Base-by-base conservation (phyloP, 257 asterid genomes). In the Agastache rugosa region DNA sequence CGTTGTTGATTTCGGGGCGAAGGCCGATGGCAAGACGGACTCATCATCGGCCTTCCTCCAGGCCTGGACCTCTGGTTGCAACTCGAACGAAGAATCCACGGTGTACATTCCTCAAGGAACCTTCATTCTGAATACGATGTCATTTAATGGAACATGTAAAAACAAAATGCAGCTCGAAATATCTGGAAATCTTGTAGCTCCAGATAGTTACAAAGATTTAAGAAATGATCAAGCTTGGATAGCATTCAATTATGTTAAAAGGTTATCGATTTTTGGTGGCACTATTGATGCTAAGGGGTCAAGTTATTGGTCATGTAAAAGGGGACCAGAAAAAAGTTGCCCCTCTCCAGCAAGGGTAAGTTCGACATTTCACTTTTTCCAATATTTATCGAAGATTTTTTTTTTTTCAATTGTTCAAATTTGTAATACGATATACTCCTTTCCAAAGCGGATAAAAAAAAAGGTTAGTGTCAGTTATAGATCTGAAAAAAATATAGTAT, bases 281-380 rank as follows among this genome's bases (percentile, higher is more conserved):
- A 19, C 25, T 6, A 63, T 63, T 63, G 69, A 63, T 63, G 69
- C 69, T 17, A 37, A 15, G 16, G 69, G 69, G 2, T 19, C 31
- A 19, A 63, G 69, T 11, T 63, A 31, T 2, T 63, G 69, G 69
- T 11, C 14, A 35, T 63, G 69, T 19, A 63, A 39, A 63, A 37
- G 29, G 23, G 0, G 5, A 31, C 37, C 17, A 11, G 11, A 34
- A 15, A 1, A 17, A 0, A 29, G 11, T 3, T 63, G 69, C 51
- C 69, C 69, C 50, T 63, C 10, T 29, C 51, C 51, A 63, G 69
- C 69, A 35, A 64, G 70, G 70, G 70, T 64, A 41, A 41, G 34
- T 41, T 64, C 12, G 34, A 35, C 42, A 62, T 59, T 59, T 27
- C n/a, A 53, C 60, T 53, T 20, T 50, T 1, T 37, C 42, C 42